Base-by-base conservation (phyloP, 2,329 filamentous ascomycete species). In the Penicillium paneum region DNA sequence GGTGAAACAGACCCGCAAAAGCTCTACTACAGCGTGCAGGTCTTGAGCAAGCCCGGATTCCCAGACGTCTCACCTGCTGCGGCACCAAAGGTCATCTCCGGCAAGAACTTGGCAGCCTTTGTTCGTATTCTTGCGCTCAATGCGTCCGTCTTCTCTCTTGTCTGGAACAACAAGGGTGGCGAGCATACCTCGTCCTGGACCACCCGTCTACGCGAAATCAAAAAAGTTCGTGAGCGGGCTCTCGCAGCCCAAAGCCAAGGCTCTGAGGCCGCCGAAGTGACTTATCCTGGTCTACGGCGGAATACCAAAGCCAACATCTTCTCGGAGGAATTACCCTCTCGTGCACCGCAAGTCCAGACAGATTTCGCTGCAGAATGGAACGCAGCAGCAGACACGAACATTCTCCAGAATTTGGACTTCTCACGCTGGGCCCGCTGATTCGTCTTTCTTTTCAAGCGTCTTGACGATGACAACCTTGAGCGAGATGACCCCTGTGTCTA, bases 111-210 rank as follows among this genome's bases (percentile, higher is more conserved):
- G 8, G 89, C 92, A 0, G 83, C 86, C 10, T 95, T 97, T 68
- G 89, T 97, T 49, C 86, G 94, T 35, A 85, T 96, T 43, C 79
- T 97, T 17, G 91, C 93, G 0, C 83, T 99, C 58, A 97, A 97
- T 67, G 92, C 94, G 0, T 95, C 90, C 13, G 90, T 97, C 8
- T 97, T 97, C 71, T 91, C 89, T 2, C 83, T 88, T 41, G 92
- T 97, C n/a, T 97, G 93, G 91, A 83, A 84, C 43, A 65, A 88
- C 31, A 71, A 74, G 59, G 88, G 87, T 6, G 88, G 88, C 53
- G 91, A 96, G 70, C 87, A 96, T 67, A 81, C 94, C 29, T 94
- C 91, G 11, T 90, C 90, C 8, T 97, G 94, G 94, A 86, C 91
- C 55, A 90, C 88, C 64, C 86, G 94, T 45, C 81, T 97, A 12